Percentiles rank a stretch among this genome's conserved stretches.
phyloP scores from a whole-genome alignment of 2,329 filamentous ascomycete genomes.

The Tolypocladium ovalisporum region DNA sequence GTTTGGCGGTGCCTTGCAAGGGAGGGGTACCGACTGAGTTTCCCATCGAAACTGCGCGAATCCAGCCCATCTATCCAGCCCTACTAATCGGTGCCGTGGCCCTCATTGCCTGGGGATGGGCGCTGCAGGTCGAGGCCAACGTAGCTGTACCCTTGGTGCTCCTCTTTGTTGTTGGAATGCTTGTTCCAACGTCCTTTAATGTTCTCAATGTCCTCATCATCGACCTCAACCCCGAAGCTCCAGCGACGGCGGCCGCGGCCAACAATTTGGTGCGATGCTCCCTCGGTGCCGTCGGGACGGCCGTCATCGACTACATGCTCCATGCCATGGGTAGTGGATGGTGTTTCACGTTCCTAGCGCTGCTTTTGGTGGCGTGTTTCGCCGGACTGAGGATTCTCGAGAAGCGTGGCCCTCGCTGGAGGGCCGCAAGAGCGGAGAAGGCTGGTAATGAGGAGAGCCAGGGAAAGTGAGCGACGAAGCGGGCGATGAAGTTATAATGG shows the following conservation, averaged over 20 bases:
- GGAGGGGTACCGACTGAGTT: conserved; percentile 39
- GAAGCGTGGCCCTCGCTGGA: conserved; percentile 36
- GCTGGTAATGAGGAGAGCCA: not conserved
- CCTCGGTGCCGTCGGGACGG: conserved; percentile 47
- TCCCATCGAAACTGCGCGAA: conserved; percentile 43
- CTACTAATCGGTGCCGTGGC: conserved; percentile 41
- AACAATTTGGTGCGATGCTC: conserved; percentile 55
- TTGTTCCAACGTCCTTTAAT: conserved; percentile 50
- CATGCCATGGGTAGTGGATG: conserved; percentile 46
- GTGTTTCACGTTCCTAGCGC: conserved; percentile 48
- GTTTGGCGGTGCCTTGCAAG: conserved; percentile 48
- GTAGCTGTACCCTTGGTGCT: conserved; percentile 45
- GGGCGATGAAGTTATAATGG: not conserved
- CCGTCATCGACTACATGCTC: conserved; percentile 49
- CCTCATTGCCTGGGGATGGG: conserved; percentile 47
- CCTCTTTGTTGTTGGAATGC: conserved; percentile 44
- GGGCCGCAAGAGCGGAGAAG: conserved; percentile 35
- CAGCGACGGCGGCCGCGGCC: conserved; percentile 51
- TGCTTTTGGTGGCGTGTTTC: conserved; percentile 36
- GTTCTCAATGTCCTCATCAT: conserved; percentile 54
- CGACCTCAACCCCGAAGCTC: conserved; percentile 49
- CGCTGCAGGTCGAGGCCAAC: conserved; percentile 36
- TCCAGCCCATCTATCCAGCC: conserved; percentile 43
- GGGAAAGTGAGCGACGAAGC: not conserved
- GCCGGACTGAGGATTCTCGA: conserved; percentile 39